Percentiles rank a stretch among this genome's conserved stretches.
Conservation (phyloP, 2,329 filamentous ascomycete genomes). For the Hymenoscyphus albidus region DNA sequence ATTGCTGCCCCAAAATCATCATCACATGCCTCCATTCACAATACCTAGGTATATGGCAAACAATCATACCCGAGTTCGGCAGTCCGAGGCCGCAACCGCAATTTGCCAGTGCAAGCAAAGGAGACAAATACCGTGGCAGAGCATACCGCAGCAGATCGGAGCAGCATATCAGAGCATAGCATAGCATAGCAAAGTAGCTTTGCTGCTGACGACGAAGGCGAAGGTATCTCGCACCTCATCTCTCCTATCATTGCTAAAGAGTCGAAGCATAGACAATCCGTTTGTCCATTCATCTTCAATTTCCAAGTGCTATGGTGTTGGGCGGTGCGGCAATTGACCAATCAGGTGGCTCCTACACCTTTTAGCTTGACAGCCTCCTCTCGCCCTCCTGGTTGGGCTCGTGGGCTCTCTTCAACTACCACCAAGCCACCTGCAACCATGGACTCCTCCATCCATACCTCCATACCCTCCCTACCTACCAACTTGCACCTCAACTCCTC, state of each 20-base stretch:
- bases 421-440: not conserved
- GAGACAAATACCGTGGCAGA: not conserved
- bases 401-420: not conserved
- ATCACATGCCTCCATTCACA: not conserved
- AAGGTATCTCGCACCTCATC: too few relatives aligned
- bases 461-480: not conserved
- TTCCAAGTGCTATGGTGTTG: not conserved
- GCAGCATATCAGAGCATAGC: too few relatives aligned
- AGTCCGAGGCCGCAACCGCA: not conserved
- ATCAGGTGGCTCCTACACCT: not conserved
- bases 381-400: too few relatives aligned
- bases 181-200: too few relatives aligned
- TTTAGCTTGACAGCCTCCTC: too few relatives aligned
- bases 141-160: too few relatives aligned
- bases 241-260: not conserved
- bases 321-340: not conserved
- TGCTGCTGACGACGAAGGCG: too few relatives aligned
- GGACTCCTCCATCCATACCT: not conserved
- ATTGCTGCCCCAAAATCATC: not conserved
- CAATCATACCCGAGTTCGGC: not conserved
- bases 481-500: not conserved
- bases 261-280: not conserved
- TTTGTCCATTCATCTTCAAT: not conserved
- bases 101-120: not conserved
- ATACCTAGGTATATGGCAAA: not conserved